Evolutionary conservation across 306 rosid genomes (phyloP).

Genomic region (Mucuna pruriens): DNA sequence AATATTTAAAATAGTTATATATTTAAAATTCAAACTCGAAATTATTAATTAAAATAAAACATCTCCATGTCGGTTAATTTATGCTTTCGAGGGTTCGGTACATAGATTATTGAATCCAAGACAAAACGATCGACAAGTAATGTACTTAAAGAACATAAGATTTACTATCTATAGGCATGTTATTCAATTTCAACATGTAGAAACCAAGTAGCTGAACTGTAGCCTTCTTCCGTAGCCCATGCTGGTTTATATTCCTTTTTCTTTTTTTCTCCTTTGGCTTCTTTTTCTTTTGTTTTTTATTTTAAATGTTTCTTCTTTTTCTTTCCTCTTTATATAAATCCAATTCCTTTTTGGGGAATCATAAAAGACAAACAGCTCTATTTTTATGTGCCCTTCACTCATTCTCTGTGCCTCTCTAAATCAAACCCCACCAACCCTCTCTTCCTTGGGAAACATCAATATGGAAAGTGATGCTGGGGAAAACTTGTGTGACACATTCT

Average conservation of each 20-base stretch:
- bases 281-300: slow-evolving; percentile 44
- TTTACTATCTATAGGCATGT: slow-evolving; percentile 17
- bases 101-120: too few relatives aligned
- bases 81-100: too few relatives aligned
- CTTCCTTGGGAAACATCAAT: slow-evolving; percentile 50
- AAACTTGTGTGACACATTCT: slow-evolving; percentile 37
- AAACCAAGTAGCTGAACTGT: slow-evolving; percentile 66
- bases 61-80: too few relatives aligned
- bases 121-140: too few relatives aligned
- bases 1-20: too few relatives aligned
- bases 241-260: slow-evolving; percentile 43
- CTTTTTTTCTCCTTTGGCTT: background rate
- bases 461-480: slow-evolving; percentile 63
- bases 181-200: slow-evolving; percentile 66
- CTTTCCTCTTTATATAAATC: slow-evolving; percentile 39
- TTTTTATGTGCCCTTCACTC: slow-evolving; percentile 48
- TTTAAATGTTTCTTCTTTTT: slow-evolving; percentile 27
- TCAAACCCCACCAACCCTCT: background rate
- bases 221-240: slow-evolving; percentile 50
- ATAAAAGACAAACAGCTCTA: slow-evolving; percentile 53
- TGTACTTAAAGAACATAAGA: background rate
- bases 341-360: slow-evolving; percentile 39
- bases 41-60: too few relatives aligned
- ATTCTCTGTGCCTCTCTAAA: slow-evolving; percentile 43
- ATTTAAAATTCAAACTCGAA: too few relatives aligned